These are phyloP conservation scores for Phaeophleospora eucalypticola DNA, from an alignment of 2,329 filamentous ascomycete genomes.

Conservation along the genomic window DNA sequence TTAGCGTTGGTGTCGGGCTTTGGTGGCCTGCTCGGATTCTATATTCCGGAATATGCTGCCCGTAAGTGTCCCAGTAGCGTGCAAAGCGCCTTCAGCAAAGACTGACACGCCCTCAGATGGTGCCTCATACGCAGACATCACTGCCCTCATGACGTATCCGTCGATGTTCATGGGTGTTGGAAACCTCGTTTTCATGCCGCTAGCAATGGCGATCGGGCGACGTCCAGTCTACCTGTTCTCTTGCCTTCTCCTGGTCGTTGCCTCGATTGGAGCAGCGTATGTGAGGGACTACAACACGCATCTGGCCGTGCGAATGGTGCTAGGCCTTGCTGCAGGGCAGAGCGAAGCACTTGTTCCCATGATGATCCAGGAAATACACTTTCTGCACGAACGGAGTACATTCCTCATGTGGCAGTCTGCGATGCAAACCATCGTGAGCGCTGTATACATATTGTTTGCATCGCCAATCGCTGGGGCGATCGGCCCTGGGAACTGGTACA, in stretches of 20 bases:
- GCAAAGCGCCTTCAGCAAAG: background rate
- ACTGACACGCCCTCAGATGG: slow-evolving; percentile 22
- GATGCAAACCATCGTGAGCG: slow-evolving; percentile 38
- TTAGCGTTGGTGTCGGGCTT: no score
- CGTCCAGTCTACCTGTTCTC: slow-evolving; percentile 32
- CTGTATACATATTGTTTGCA: slow-evolving; percentile 39
- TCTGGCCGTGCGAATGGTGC: slow-evolving; percentile 29
- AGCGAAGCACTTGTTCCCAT: slow-evolving; percentile 25
- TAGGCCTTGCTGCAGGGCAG: slow-evolving; percentile 31
- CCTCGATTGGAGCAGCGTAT: slow-evolving; percentile 25
- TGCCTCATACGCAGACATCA: slow-evolving; percentile 39
- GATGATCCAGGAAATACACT: slow-evolving; percentile 40
- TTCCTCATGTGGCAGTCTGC: slow-evolving; percentile 42
- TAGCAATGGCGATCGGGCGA: slow-evolving; percentile 33
- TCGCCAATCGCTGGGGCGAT: slow-evolving; percentile 42
- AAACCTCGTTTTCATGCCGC: slow-evolving; percentile 35
- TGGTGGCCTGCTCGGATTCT: no score
- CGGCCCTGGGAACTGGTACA: slow-evolving; percentile 43
- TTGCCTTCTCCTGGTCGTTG: slow-evolving; percentile 26
- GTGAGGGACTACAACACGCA: slow-evolving; percentile 23
- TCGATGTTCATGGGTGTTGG: slow-evolving; percentile 33
- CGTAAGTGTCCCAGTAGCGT: slow-evolving; percentile 3
- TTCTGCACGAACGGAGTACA: slow-evolving; percentile 43
- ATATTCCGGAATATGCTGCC: slow-evolving; percentile 38
- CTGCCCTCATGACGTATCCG: slow-evolving; percentile 34